Percentiles rank a stretch among this genome's conserved stretches.
These are phyloP conservation scores for Marsdenia floribunda DNA, from an alignment of 257 asterid species.

Conservation along the genomic window DNA sequence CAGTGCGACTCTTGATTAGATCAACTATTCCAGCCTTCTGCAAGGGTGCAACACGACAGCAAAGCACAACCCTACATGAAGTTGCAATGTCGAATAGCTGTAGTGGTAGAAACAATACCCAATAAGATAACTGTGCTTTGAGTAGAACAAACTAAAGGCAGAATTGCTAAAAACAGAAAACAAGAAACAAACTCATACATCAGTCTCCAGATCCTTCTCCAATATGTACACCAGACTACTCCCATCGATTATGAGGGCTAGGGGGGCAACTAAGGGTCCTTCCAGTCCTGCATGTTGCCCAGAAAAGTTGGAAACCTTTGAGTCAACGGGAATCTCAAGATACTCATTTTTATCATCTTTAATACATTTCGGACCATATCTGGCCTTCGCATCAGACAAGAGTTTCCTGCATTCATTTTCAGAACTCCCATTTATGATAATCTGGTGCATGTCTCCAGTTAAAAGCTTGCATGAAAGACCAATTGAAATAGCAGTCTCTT, in stretches of 20 bases:
- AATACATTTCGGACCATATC: conserved; percentile 42
- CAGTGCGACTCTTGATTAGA: conserved; percentile 81
- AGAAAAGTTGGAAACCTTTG: conserved; percentile 34
- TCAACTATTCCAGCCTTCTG: conserved; percentile 99
- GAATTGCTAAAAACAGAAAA: background rate
- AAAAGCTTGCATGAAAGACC: conserved; percentile 93
- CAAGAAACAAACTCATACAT: conserved; percentile 40
- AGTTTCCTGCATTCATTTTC: conserved; percentile 83
- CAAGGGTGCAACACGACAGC: conserved; percentile 97
- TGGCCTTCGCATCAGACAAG: conserved; percentile 72
- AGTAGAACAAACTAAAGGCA: conserved; percentile 7
- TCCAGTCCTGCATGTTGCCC: conserved; percentile 39
- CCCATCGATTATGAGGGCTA: conserved; percentile 96
- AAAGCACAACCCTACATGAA: conserved; percentile 78
- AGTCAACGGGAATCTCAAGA: conserved; percentile 46
- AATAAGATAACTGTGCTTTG: conserved; percentile 21
- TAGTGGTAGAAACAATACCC: conserved; percentile 24
- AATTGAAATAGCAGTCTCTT: conserved; percentile 96
- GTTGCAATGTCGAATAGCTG: conserved; percentile 96
- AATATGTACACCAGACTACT: conserved; percentile 91
- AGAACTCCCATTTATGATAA: conserved; percentile 80
- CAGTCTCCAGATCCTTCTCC: conserved; percentile 85
- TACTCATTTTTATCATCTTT: conserved; percentile 43
- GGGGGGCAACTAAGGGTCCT: conserved; percentile 42
- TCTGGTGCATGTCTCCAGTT: conserved; percentile 88